Conservation (phyloP, 495 filamentous ascomycete species). For the Aspergillus nanangensis region DNA sequence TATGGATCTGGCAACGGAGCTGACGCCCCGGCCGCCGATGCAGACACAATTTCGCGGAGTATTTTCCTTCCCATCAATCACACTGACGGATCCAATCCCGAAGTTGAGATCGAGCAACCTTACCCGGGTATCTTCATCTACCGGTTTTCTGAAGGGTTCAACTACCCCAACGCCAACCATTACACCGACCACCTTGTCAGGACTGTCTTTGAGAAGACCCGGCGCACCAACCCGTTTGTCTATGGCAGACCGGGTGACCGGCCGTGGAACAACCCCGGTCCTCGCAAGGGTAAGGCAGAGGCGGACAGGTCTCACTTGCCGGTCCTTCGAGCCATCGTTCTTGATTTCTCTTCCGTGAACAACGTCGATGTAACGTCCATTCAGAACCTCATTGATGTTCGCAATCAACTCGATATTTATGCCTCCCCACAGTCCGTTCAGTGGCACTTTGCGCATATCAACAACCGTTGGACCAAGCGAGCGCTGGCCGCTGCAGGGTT, state of each 20-base stretch:
- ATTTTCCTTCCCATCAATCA: conserved; percentile 91
- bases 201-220: conserved; percentile 71
- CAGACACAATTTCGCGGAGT: conserved; percentile 47
- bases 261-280: conserved; percentile 94
- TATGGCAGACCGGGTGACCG: conserved; percentile 72
- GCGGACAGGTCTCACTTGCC: conserved; percentile 55
- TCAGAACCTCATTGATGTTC: conserved; percentile 93
- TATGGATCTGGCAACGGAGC: conserved; percentile 48
- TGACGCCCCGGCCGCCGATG: conserved; percentile 24
- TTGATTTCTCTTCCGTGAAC: conserved; percentile 95
- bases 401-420: conserved; percentile 93
- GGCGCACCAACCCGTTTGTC: conserved; percentile 64
- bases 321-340: conserved; percentile 84
- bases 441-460: conserved; percentile 94
- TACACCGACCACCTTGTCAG: conserved; percentile 78
- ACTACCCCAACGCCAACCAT: conserved; percentile 91
- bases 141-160: conserved; percentile 93
- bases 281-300: conserved; percentile 51
- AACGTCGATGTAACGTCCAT: conserved; percentile 93
- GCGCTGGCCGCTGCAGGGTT: conserved; percentile 90
- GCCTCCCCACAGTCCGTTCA: conserved; percentile 79
- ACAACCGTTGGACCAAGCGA: conserved; percentile 96
- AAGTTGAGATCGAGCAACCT: conserved; percentile 70
- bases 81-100: conserved; percentile 85
- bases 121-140: conserved; percentile 98